Evolutionary conservation across 2,329 filamentous ascomycete genomes (phyloP).

Genomic region (Cryphonectria nitschkei): DNA sequence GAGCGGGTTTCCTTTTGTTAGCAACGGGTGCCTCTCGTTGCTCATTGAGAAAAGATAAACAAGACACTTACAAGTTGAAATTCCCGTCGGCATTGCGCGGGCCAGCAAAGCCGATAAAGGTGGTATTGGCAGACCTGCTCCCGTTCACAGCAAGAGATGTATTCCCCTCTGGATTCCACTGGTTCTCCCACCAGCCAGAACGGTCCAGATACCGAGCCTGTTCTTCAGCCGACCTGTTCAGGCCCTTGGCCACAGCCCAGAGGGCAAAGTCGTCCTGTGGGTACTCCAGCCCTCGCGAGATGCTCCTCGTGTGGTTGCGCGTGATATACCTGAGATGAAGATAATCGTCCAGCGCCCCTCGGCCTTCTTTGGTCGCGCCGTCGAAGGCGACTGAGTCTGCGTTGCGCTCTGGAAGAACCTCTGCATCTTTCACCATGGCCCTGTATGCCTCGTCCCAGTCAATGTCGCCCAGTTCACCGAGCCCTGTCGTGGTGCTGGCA

Average conservation of each 20-base stretch:
- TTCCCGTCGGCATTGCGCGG: slow-evolving; percentile 19
- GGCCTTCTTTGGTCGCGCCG: slow-evolving; percentile 54
- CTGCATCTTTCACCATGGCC: slow-evolving; percentile 55
- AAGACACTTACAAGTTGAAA: slow-evolving; percentile 6
- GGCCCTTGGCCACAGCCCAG: slow-evolving; percentile 49
- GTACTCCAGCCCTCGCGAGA: slow-evolving; percentile 56
- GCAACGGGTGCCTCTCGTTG: background rate
- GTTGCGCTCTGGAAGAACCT: slow-evolving; percentile 51
- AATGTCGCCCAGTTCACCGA: slow-evolving; percentile 36
- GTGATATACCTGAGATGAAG: slow-evolving; percentile 54
- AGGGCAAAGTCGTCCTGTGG: slow-evolving; percentile 57
- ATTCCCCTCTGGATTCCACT: slow-evolving; percentile 17
- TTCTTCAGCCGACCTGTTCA: background rate
- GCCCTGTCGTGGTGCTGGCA: background rate
- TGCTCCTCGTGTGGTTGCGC: slow-evolving; percentile 48
- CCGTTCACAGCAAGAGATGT: slow-evolving; percentile 8
- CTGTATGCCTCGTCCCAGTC: slow-evolving; percentile 50
- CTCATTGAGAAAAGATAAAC: too few species aligned
- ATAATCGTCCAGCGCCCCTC: slow-evolving; percentile 59
- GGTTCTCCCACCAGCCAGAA: slow-evolving; percentile 22
- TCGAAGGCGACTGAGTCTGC: slow-evolving; percentile 49
- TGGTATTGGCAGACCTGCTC: background rate
- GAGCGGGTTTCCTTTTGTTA: background rate
- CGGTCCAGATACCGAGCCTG: slow-evolving; percentile 11
- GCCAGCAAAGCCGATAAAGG: slow-evolving; percentile 15